phyloP scores from a whole-genome alignment of 1,139 yeast genomes.

The Pichia sp. region DNA sequence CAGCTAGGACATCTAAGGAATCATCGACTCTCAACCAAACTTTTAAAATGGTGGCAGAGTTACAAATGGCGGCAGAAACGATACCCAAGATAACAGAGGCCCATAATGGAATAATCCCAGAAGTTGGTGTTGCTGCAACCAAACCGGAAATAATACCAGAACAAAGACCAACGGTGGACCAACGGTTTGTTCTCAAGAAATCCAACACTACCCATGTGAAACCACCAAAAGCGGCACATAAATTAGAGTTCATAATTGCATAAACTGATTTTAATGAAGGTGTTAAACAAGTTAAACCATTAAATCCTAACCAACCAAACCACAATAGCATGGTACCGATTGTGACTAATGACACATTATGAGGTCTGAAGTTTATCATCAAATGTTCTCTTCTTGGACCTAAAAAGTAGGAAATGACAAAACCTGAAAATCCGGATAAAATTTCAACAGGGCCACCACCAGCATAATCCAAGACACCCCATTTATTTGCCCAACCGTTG shows the following conservation, averaged over 20 bases:
- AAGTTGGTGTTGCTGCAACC: constrained; percentile 93
- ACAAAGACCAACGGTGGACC: constrained; percentile 93
- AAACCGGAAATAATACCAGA: constrained; percentile 93
- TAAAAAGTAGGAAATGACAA: constrained; percentile 73
- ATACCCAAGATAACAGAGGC: constrained; percentile 84
- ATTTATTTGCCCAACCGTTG: constrained; percentile 86
- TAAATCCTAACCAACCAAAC: constrained; percentile 87
- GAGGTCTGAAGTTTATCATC: constrained; percentile 88
- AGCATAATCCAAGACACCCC: constrained; percentile 93
- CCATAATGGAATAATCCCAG: constrained; percentile 88
- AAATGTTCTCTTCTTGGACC: constrained; percentile 80
- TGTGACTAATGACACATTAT: constrained; percentile 73
- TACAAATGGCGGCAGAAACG: constrained; percentile 75
- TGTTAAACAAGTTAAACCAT: constrained; percentile 68
- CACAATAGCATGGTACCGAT: constrained; percentile 49
- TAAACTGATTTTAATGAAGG: constrained; percentile 63
- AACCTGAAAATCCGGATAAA: constrained; percentile 83
- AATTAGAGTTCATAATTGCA: constrained; percentile 86
- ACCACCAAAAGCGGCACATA: constrained; percentile 88
- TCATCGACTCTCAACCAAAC: constrained; percentile 80
- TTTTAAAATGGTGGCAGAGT: constrained; percentile 83
- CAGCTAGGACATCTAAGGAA: constrained; percentile 90
- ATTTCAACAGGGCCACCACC: constrained; percentile 98
- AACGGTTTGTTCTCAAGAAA: constrained; percentile 77
- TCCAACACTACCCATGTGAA: constrained; percentile 89